Percentiles rank a stretch among this genome's conserved stretches.
Evolutionary conservation across 441 rosid genomes (phyloP).

Genomic region (Lepidium campestre): DNA sequence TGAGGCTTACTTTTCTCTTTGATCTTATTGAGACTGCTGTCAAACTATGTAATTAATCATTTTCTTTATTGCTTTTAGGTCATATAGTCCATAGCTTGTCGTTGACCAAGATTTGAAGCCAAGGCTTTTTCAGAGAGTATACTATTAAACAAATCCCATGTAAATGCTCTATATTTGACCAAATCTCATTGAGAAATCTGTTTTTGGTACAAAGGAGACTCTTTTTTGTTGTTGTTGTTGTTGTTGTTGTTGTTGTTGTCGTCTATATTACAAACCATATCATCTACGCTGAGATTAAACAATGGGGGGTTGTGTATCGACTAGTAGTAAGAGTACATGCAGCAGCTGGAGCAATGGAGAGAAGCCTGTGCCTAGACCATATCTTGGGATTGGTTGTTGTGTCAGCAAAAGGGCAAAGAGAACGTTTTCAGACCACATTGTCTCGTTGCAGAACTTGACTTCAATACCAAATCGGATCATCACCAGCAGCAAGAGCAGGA

Average conservation of each 20-base stretch:
- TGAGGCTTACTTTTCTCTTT: slow-evolving; percentile 17
- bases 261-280: neutral
- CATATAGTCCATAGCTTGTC: slow-evolving; percentile 23
- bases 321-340: slow-evolving; percentile 67
- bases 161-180: slow-evolving; percentile 29
- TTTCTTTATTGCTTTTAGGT: slow-evolving; percentile 43
- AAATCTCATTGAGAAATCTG: slow-evolving; percentile 35
- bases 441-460: slow-evolving; percentile 51
- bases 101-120: slow-evolving; percentile 16
- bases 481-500: slow-evolving; percentile 73
- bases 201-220: slow-evolving; percentile 26
- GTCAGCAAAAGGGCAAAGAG: slow-evolving; percentile 44
- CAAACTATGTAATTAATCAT: slow-evolving; percentile 30
- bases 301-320: slow-evolving; percentile 95
- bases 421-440: slow-evolving; percentile 68
- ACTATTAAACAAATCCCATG: slow-evolving; percentile 18
- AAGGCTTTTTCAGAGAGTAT: slow-evolving; percentile 13
- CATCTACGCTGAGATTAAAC: slow-evolving; percentile 18
- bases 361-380: slow-evolving; percentile 32
- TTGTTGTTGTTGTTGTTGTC: too few species aligned
- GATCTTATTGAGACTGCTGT: slow-evolving; percentile 13
- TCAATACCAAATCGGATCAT: slow-evolving; percentile 69
- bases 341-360: slow-evolving; percentile 83
- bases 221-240: too few species aligned
- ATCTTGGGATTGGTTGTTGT: slow-evolving; percentile 49